A percentile compares a stretch with the other conserved stretches of the same genome.
Evolutionary conservation across 306 rosid species (phyloP).

Genomic region (Boehmeria nivea): DNA sequence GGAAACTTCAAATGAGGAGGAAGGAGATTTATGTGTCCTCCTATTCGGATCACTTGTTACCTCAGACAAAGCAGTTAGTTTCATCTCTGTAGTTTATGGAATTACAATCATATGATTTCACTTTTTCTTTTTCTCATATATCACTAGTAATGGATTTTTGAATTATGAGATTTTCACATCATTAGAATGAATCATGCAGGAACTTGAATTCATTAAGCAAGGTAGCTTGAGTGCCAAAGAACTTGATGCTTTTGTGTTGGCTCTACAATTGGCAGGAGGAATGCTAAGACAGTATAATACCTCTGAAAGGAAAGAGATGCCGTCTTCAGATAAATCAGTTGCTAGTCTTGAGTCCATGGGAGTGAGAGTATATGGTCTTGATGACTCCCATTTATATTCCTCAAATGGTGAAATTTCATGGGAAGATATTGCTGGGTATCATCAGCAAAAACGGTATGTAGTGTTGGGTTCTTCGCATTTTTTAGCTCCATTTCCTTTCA

Average conservation of each 20-base stretch:
- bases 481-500: neutral
- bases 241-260: conserved; percentile 71
- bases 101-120: neutral
- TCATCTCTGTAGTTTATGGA: conserved; percentile 8
- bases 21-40: conserved; percentile 50
- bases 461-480: neutral
- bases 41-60: conserved; percentile 61
- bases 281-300: conserved; percentile 41
- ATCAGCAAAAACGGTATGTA: conserved; percentile 72
- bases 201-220: conserved; percentile 73
- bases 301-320: conserved; percentile 38
- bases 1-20: conserved; percentile 29
- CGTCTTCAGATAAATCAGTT: conserved; percentile 63
- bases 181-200: conserved; percentile 46
- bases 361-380: conserved; percentile 64
- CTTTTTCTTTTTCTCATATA: conserved; percentile 13
- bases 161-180: conserved; percentile 8
- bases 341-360: conserved; percentile 85
- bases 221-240: conserved; percentile 65
- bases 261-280: conserved; percentile 67
- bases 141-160: conserved; percentile 1
- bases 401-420: conserved; percentile 54
- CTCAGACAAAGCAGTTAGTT: conserved; percentile 69
- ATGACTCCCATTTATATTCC: conserved; percentile 33
- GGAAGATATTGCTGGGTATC: conserved; percentile 92